Percentiles rank a stretch among this genome's conserved stretches.
These are phyloP conservation scores for Blastobotrys elegans DNA, from an alignment of 1,139 yeast species.

Conservation along the genomic window DNA sequence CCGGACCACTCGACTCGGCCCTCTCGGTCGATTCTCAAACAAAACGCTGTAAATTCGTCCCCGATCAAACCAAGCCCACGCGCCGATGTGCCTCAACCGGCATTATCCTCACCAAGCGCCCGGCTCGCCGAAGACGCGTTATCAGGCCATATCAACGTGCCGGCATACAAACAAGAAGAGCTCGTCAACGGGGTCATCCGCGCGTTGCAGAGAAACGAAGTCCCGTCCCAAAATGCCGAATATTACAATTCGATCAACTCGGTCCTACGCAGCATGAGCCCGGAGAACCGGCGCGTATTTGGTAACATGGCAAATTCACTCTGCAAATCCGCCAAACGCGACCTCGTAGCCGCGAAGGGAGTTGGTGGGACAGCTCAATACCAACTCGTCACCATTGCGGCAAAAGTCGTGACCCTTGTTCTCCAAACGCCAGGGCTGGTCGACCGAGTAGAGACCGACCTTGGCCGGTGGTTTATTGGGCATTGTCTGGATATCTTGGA, in stretches of 20 bases:
- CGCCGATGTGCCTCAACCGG: background rate
- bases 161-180: constrained; percentile 9
- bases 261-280: constrained; percentile 15
- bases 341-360: constrained; percentile 18
- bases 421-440: constrained; percentile 16
- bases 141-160: constrained; percentile 10
- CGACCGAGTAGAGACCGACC: constrained; percentile 21
- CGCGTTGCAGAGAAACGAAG: constrained; percentile 16
- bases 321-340: constrained; percentile 22
- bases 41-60: constrained; percentile 1
- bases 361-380: constrained; percentile 19
- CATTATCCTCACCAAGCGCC: constrained; percentile 3
- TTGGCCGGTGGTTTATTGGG: constrained; percentile 24
- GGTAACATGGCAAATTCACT: constrained; percentile 18
- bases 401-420: constrained; percentile 26
- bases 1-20: constrained; percentile 13
- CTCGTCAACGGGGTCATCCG: constrained; percentile 21
- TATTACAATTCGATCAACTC: constrained; percentile 24
- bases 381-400: constrained; percentile 22
- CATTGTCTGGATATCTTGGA: constrained; percentile 24
- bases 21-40: constrained; percentile 14
- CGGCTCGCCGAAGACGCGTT: constrained; percentile 10
- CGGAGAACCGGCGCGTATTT: constrained; percentile 15
- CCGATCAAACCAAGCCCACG: constrained; percentile 6
- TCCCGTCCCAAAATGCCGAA: constrained; percentile 17